phyloP scores from a whole-genome alignment of 345 rosid genomes.

The Hibiscus tridactylites region DNA sequence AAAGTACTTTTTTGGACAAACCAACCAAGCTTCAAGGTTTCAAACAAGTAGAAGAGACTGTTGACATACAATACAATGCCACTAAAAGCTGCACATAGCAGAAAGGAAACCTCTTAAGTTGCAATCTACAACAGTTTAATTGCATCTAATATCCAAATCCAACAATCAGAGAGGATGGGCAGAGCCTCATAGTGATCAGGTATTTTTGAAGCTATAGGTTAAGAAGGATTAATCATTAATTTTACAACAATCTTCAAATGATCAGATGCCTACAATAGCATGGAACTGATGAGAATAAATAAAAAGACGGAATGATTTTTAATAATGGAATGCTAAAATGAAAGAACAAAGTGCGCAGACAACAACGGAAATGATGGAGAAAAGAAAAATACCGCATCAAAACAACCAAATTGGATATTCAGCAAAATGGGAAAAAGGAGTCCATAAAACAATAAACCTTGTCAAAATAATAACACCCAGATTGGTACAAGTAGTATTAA shows the following conservation, averaged over 20 bases:
- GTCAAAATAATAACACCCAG: background rate
- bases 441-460: background rate
- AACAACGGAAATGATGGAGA: background rate
- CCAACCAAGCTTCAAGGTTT: slow-evolving; percentile 1
- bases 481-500: background rate
- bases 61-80: background rate
- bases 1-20: background rate
- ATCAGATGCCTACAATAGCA: background rate
- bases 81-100: background rate
- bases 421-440: background rate
- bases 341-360: background rate
- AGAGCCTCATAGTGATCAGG: background rate
- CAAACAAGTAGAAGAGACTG: background rate
- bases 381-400: background rate
- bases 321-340: background rate
- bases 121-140: background rate
- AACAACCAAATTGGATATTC: background rate
- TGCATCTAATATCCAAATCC: background rate
- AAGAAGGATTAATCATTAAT: background rate
- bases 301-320: background rate
- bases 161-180: background rate
- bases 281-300: background rate
- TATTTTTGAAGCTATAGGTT: background rate
- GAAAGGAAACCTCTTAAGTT: background rate
- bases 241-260: background rate